Conservation (phyloP, 2,329 filamentous ascomycete species). For the Epicoccum nigrum region DNA sequence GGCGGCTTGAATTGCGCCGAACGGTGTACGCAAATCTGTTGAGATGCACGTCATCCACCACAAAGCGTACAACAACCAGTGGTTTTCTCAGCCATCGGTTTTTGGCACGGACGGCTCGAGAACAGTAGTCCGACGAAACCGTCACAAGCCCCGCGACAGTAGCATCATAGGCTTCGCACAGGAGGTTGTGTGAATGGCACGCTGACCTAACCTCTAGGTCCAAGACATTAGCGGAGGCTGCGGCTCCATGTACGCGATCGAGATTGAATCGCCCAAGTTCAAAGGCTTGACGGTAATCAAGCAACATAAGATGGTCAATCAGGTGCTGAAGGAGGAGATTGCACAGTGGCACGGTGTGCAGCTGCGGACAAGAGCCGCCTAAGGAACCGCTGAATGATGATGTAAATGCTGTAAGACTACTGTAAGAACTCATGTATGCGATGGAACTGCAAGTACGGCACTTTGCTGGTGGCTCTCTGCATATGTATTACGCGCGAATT, state of each 20-base stretch:
- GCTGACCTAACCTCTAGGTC: conserved; percentile 52
- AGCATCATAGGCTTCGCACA: background rate
- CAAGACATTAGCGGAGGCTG: conserved; percentile 84
- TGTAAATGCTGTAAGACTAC: conserved; percentile 10
- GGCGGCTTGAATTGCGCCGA: conserved; percentile 3
- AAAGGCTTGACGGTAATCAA: conserved; percentile 74
- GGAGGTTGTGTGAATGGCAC: conserved; percentile 2
- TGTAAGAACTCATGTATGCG: conserved; percentile 14
- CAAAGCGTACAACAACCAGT: background rate
- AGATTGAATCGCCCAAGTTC: conserved; percentile 75
- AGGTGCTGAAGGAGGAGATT: conserved; percentile 74
- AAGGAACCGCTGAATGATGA: conserved; percentile 3
- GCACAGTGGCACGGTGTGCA: conserved; percentile 85
- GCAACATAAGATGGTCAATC: conserved; percentile 83
- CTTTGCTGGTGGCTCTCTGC: too few species aligned
- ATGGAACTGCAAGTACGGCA: too few species aligned
- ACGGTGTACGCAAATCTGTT: conserved; percentile 16
- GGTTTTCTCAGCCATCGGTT: background rate
- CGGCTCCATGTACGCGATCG: conserved; percentile 85
- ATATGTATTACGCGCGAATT: too few species aligned
- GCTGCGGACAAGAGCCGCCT: conserved; percentile 69
- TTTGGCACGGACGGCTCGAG: background rate
- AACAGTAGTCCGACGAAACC: background rate
- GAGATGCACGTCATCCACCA: conserved; percentile 18
- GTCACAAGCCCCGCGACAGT: background rate